A percentile compares a stretch with the other conserved stretches of the same genome.
phyloP scores from a whole-genome alignment of 805 yeast species.

The Yamadazyma phyllophila region DNA sequence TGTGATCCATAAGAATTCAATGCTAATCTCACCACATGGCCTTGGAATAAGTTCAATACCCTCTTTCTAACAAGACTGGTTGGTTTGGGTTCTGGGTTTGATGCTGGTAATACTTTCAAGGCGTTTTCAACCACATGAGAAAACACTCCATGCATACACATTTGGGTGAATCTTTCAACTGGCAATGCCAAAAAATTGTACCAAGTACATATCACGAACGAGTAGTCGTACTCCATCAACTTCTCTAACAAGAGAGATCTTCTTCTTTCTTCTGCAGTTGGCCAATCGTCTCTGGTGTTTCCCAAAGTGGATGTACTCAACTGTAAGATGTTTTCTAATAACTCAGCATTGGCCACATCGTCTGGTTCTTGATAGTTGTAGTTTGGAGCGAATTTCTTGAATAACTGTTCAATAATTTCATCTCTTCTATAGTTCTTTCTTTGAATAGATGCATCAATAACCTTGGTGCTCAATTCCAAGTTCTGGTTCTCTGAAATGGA shows the following conservation, averaged over 20 bases:
- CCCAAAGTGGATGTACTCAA: conserved; percentile 73
- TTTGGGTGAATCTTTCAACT: conserved; percentile 58
- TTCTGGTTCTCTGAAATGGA: conserved; percentile 53
- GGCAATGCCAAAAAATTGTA: conserved; percentile 61
- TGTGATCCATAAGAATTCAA: conserved; percentile 92
- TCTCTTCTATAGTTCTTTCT: conserved; percentile 59
- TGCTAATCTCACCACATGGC: conserved; percentile 56
- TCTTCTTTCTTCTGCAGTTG: conserved; percentile 85
- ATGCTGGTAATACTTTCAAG: conserved; percentile 41
- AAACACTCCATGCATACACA: conserved; percentile 88
- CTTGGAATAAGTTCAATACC: conserved; percentile 62
- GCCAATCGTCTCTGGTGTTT: conserved; percentile 85
- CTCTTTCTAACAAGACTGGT: conserved; percentile 59
- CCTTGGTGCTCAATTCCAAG: conserved; percentile 63
- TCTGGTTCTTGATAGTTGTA: conserved; percentile 21
- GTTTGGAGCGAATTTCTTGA: conserved; percentile 41
- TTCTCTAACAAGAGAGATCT: conserved; percentile 72
- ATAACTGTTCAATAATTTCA: conserved; percentile 51
- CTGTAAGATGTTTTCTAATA: conserved; percentile 66
- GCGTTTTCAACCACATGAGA: conserved; percentile 80
- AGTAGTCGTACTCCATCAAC: conserved; percentile 64
- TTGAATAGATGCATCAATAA: conserved; percentile 63
- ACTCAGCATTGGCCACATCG: conserved; percentile 26
- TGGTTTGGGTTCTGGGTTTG: conserved; percentile 34
- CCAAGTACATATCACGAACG: conserved; percentile 56